phyloP scores from a whole-genome alignment of 768 basidiomycete genomes.

The Lactifluus hygrophoroides region DNA sequence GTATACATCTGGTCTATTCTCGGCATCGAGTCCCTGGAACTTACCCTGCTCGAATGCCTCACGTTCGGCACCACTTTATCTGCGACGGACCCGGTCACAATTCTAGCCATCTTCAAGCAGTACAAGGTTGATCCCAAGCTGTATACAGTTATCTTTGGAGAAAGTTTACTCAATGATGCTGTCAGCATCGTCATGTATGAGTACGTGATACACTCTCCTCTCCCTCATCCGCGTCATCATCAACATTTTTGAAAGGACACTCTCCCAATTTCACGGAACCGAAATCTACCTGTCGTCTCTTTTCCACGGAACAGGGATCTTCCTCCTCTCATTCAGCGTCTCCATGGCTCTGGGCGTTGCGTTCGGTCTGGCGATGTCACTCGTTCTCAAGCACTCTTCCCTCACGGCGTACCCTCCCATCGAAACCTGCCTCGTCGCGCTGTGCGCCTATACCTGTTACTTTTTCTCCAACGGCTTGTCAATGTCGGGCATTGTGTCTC shows the following conservation, averaged over 20 bases:
- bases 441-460: slow-evolving; percentile 94
- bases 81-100: slow-evolving; percentile 96
- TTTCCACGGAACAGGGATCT: slow-evolving; percentile 96
- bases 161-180: slow-evolving; percentile 94
- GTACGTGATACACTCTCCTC: slow-evolving; percentile 43
- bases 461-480: slow-evolving; percentile 96
- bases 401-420: slow-evolving; percentile 83
- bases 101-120: slow-evolving; percentile 96
- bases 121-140: slow-evolving; percentile 98
- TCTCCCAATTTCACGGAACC: slow-evolving; percentile 84
- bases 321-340: slow-evolving; percentile 88
- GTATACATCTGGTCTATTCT: slow-evolving; percentile 93
- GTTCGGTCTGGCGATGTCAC: slow-evolving; percentile 85
- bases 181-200: slow-evolving; percentile 99
- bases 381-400: slow-evolving; percentile 91
- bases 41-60: slow-evolving; percentile 86
- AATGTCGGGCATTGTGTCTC: slow-evolving; percentile 95
- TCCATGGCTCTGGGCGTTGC: slow-evolving; percentile 91
- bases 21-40: slow-evolving; percentile 79
- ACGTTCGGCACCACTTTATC: slow-evolving; percentile 95
- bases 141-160: slow-evolving; percentile 95
- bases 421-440: slow-evolving; percentile 92
- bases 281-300: slow-evolving; percentile 82
- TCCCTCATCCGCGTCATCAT: background rate
- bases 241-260: slow-evolving; percentile 48